phyloP scores from a whole-genome alignment of 1,284 basidiomycete genomes.

The Pulveroboletus sp. region DNA sequence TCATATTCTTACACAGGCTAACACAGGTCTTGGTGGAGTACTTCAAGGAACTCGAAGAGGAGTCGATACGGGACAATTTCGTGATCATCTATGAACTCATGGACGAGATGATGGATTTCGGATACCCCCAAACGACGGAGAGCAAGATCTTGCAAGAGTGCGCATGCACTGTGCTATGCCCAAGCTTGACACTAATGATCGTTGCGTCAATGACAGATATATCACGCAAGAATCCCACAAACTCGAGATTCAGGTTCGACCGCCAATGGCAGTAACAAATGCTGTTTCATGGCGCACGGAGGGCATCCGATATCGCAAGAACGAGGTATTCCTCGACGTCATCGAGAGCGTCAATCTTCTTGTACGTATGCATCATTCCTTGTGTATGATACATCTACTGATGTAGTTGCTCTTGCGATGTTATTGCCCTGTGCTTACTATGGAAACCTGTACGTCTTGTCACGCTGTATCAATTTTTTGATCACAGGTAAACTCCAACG shows the following conservation, averaged over 20 bases:
- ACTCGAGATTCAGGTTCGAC: slow-evolving; percentile 93
- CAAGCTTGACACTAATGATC: neutral
- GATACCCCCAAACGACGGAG: slow-evolving; percentile 98
- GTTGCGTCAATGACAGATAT: slow-evolving; percentile 59
- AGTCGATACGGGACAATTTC: slow-evolving; percentile 98
- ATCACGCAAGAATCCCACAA: slow-evolving; percentile 99
- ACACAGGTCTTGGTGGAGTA: slow-evolving; percentile 92
- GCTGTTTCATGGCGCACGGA: slow-evolving; percentile 99
- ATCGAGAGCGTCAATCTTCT: slow-evolving; percentile 97
- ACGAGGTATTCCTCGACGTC: slow-evolving; percentile 99
- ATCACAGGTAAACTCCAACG: slow-evolving; percentile 90
- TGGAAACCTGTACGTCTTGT: too few relatives aligned
- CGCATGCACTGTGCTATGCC: slow-evolving; percentile 31
- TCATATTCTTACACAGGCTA: slow-evolving; percentile 95
- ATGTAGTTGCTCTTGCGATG: neutral
- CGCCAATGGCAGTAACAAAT: slow-evolving; percentile 97
- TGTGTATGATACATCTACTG: neutral
- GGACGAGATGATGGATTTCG: slow-evolving; percentile 99
- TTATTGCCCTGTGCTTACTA: too few relatives aligned
- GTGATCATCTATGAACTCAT: slow-evolving; percentile 97
- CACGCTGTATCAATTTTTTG: neutral
- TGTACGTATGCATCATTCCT: slow-evolving; percentile 47
- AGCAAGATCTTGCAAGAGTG: slow-evolving; percentile 98
- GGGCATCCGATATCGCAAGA: slow-evolving; percentile 97
- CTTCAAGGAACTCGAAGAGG: slow-evolving; percentile 99